A percentile compares a stretch with the other conserved stretches of the same genome.
Evolutionary conservation across 2,329 filamentous ascomycete genomes (phyloP).

Genomic region (Exserohilum turcica): DNA sequence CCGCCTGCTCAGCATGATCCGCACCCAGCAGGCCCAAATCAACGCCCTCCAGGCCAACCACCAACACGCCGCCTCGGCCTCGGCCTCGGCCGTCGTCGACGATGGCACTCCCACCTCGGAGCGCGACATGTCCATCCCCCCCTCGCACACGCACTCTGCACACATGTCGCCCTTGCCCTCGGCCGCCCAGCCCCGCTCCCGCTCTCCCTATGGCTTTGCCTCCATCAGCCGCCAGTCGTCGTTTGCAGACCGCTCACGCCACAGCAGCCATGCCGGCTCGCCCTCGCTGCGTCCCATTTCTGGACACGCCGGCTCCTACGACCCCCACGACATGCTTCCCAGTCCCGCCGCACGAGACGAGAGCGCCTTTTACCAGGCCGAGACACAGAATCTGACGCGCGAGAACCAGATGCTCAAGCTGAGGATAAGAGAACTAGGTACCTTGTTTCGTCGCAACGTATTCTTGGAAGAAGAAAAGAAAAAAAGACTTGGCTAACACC

Average conservation of each 20-base stretch:
- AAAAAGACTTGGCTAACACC: slow-evolving; percentile 10
- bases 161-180: slow-evolving; percentile 48
- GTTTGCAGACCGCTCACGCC: slow-evolving; percentile 43
- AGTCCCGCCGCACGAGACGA: slow-evolving; percentile 66
- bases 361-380: slow-evolving; percentile 78
- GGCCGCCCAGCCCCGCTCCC: slow-evolving; percentile 54
- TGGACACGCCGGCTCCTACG: slow-evolving; percentile 45
- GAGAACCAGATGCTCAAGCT: slow-evolving; percentile 84
- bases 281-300: slow-evolving; percentile 60
- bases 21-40: slow-evolving; percentile 74
- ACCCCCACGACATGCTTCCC: slow-evolving; percentile 66
- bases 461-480: no score
- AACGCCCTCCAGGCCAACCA: slow-evolving; percentile 58
- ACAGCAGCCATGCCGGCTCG: slow-evolving; percentile 49
- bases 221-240: slow-evolving; percentile 54
- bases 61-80: slow-evolving; percentile 49
- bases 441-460: background rate
- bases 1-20: slow-evolving; percentile 76
- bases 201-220: slow-evolving; percentile 40
- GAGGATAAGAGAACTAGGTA: slow-evolving; percentile 74
- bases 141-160: slow-evolving; percentile 23
- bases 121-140: slow-evolving; percentile 52
- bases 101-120: slow-evolving; percentile 58
- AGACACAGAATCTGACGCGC: slow-evolving; percentile 75
- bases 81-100: slow-evolving; percentile 57